A percentile compares a stretch with the other conserved stretches of the same genome.
These are phyloP conservation scores for Francoa sonchifolia DNA, from an alignment of 441 rosid species.

Conservation along the genomic window DNA sequence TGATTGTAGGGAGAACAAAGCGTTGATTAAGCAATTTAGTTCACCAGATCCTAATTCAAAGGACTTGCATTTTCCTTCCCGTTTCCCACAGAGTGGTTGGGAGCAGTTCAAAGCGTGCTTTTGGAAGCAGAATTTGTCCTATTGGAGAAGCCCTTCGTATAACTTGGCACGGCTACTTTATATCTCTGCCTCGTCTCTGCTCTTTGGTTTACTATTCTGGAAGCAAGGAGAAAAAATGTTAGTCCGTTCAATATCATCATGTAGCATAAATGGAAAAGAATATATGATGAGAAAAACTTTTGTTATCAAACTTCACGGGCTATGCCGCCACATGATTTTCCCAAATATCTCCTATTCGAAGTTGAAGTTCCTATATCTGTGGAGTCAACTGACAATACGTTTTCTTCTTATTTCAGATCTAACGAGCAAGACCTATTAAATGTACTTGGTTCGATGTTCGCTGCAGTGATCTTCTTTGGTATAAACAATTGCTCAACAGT, in stretches of 20 bases:
- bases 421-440: conserved; percentile 49
- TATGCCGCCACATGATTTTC: too few relatives aligned
- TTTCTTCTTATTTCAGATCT: conserved; percentile 25
- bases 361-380: too few relatives aligned
- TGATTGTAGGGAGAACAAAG: conserved; percentile 39
- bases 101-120: conserved; percentile 54
- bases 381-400: too few relatives aligned
- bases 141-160: conserved; percentile 67
- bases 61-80: conserved; percentile 32
- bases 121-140: conserved; percentile 57
- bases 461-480: conserved; percentile 47
- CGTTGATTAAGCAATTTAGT: conserved; percentile 54
- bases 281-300: too few relatives aligned
- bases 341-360: too few relatives aligned
- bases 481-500: conserved; percentile 65
- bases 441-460: conserved; percentile 41
- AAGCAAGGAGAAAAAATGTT: conserved; percentile 43
- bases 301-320: too few relatives aligned
- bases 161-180: conserved; percentile 40
- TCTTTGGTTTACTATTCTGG: conserved; percentile 53
- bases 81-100: conserved; percentile 32
- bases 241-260: conserved; percentile 6
- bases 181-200: conserved; percentile 18
- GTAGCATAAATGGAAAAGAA: too few relatives aligned
- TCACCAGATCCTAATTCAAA: conserved; percentile 29